Conservation (phyloP, 1,139 yeast genomes). For the Sugiyamaella pinicola region DNA sequence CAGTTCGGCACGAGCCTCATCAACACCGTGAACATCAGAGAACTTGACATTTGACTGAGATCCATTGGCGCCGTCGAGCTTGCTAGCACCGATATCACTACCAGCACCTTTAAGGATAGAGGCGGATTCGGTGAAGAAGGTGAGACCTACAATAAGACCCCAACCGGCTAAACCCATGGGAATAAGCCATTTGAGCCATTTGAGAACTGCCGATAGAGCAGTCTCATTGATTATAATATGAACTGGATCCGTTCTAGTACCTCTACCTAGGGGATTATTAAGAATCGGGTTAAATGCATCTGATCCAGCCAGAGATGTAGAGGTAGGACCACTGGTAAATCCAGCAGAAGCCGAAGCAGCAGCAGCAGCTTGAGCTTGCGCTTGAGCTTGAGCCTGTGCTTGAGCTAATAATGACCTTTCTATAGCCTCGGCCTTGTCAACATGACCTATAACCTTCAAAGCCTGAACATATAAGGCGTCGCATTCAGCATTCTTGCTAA, state of each 20-base stretch:
- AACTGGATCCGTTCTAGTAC: conserved; percentile 65
- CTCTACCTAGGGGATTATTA: conserved; percentile 30
- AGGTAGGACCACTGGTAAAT: conserved; percentile 32
- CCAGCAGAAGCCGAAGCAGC: conserved; percentile 28
- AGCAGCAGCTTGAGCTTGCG: conserved; percentile 33
- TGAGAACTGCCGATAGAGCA: conserved; percentile 70
- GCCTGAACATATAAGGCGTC: conserved; percentile 79
- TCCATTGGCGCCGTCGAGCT: conserved; percentile 50
- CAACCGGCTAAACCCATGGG: conserved; percentile 73
- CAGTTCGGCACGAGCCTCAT: conserved; percentile 95
- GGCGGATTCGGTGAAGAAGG: conserved; percentile 81
- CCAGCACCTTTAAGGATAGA: conserved; percentile 76
- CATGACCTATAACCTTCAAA: conserved; percentile 71
- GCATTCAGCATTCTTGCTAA: conserved; percentile 78
- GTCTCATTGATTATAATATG: conserved; percentile 91
- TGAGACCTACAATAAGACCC: conserved; percentile 60
- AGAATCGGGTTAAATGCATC: conserved; percentile 15
- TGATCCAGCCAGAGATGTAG: conserved; percentile 7
- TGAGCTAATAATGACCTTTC: conserved; percentile 36
- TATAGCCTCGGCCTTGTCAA: conserved; percentile 67
- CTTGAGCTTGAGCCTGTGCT: conserved; percentile 17
- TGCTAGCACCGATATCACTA: conserved; percentile 52
- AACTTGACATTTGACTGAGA: conserved; percentile 88
- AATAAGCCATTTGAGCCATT: conserved; percentile 88
- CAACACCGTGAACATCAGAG: conserved; percentile 95